Evolutionary conservation across 2,329 filamentous ascomycete genomes (phyloP).

Genomic region (Zasmidium cellare): DNA sequence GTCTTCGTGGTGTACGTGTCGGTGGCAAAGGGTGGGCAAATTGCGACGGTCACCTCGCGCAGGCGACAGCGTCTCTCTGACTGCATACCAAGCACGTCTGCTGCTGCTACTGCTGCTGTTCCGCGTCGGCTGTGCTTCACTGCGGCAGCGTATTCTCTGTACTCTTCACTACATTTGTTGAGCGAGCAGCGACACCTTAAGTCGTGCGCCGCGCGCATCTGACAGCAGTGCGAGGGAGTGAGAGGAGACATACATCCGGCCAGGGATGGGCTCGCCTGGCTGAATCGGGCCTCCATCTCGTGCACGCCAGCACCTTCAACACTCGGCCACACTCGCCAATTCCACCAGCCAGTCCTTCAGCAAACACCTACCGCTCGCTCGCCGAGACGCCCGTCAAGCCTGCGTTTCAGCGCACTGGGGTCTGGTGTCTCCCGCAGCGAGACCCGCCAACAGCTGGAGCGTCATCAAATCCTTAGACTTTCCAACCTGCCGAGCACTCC

Average conservation of each 20-base stretch:
- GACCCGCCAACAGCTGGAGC: slow-evolving; percentile 1
- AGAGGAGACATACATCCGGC: too few species aligned
- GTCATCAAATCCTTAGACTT: slow-evolving; percentile 5
- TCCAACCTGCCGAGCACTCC: slow-evolving; percentile 2
- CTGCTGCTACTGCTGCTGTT: slow-evolving; percentile 8
- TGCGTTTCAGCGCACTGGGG: not conserved
- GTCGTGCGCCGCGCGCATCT: slow-evolving; percentile 18
- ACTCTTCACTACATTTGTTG: slow-evolving; percentile 13
- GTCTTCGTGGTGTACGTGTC: slow-evolving; percentile 18
- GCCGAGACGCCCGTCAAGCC: not conserved
- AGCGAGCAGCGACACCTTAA: slow-evolving; percentile 22
- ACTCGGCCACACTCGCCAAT: not conserved
- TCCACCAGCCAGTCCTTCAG: not conserved
- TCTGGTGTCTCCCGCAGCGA: slow-evolving; percentile 1
- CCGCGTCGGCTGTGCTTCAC: slow-evolving; percentile 9
- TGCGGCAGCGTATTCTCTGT: slow-evolving; percentile 13
- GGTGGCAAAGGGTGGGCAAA: slow-evolving; percentile 20
- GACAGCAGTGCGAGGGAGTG: slow-evolving; percentile 3
- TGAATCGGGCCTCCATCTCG: not conserved
- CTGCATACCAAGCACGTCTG: slow-evolving; percentile 13
- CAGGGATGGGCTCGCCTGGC: not conserved
- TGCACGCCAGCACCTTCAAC: not conserved
- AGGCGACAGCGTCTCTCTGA: slow-evolving; percentile 9
- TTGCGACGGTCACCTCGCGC: slow-evolving; percentile 18
- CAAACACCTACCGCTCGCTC: not conserved